Base-by-base conservation (phyloP, 768 basidiomycete species). In the Suillus discolor region DNA sequence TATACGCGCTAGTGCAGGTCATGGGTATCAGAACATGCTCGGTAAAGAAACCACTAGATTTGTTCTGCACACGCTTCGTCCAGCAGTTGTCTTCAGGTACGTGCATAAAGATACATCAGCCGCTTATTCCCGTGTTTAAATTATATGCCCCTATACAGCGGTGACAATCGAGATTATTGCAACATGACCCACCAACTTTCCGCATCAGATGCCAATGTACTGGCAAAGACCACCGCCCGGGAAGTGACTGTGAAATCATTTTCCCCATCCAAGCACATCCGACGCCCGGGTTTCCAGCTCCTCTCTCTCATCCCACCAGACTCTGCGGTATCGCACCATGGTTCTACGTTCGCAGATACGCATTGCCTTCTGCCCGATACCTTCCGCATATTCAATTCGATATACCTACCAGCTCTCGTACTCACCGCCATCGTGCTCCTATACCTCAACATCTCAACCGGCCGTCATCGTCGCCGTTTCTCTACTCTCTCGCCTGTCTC, bases 81-180 rank as follows among this genome's bases (percentile, higher is more conserved):
- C 95, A 13, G 75, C 79, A 12, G 69, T 85, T 1, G 82, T 97
- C 2, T 94, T 92, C 74, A 94, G 90, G 91, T 90, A 59, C 69
- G 82, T 70, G 31, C 20, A 15, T 61, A 31, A 55, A 38, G 51
- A 1, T n/a, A 47, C 28, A 25, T 59, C 25, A 51, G 36, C 31
- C 13, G 61, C 49, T 20, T 20, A 51, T 55, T 44, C 59, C 31
- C 20, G 59, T 71, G 54, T n/a, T 62, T 42, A 61, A 38, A 66
- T 53, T n/a, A 47, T 60, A 49, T 34, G 3, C n/a, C 18, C 38
- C 63, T 62, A n/a, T 31, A 49, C 68, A 93, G 92, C 71, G 96
- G 89, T 7, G 94, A 98, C 77, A 93, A 97, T 75, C 91, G 93
- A 60, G 96, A 97, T 77, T 93, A 93, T 71, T 98, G 96, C 71